Evolutionary conservation across 148 eudicot genomes (phyloP), one percentile per base, ranked within the genome.

Genomic region (Oxyria digyna): DNA sequence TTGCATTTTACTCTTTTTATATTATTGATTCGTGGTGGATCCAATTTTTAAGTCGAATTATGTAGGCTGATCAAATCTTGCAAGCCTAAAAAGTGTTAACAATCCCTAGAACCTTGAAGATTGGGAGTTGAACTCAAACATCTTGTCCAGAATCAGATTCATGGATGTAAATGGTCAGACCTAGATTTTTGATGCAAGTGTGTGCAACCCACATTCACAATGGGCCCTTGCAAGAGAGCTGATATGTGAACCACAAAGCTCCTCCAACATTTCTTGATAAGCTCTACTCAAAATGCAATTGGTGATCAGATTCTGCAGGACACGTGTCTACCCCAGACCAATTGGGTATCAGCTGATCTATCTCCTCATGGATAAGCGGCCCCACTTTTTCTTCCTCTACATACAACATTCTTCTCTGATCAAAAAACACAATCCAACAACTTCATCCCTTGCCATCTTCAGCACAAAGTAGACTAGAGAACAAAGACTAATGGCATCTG

Each of bases 401-500:
- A 18, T 66, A 66, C 46, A 37, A 66, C 69, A 37, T 18, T 20
- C 73, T 32, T 42, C 68, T 21, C 71, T 23, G 57, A 50, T 49
- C 29, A 43, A 62, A 35, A 2, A 15, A 38, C 40, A 69, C 41
- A 67, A 21, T 48, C 54, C 29, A 62, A 27, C 27, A 59, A 59
- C 65, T 59, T 59, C 35, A 0, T 20, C 65, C 20, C 65, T 29
- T 59, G 1, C 37, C 13, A 18, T 59, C 65, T 31, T 15, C 4
- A 59, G 18, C 65, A 59, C 65, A 59, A 65, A 18, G n/a, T 23
- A n/a, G 26, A 41, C 1, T 31, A 35, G 38, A 26, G 17, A 35
- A 64, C 75, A 64, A 72, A 71, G 21, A 14, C 67, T 40, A 26
- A 89, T 91, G 97, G 96, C 98, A 75, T 80, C 95, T 68, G 82